A percentile compares a stretch with the other conserved stretches of the same genome.
These are phyloP conservation scores for Citrus glauca DNA, from an alignment of 345 rosid species.

Conservation along the genomic window DNA sequence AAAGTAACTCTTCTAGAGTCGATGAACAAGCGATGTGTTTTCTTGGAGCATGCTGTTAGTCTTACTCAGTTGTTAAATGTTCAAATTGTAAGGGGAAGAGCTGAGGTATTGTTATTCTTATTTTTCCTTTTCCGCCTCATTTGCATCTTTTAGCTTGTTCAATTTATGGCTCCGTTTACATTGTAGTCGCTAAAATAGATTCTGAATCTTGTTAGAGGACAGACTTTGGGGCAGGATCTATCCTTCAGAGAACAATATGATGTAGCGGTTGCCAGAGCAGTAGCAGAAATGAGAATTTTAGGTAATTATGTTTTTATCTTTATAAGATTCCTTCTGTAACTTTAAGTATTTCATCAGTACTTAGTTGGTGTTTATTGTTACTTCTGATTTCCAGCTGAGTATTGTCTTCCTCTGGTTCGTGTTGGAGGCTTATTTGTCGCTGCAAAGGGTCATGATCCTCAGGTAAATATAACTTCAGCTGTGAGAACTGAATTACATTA, in stretches of 20 bases:
- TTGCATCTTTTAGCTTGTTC: background rate
- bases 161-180: background rate
- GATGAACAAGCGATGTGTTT: constrained; percentile 75
- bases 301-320: constrained; percentile 35
- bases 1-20: constrained; percentile 85
- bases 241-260: constrained; percentile 77
- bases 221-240: constrained; percentile 64
- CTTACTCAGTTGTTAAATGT: constrained; percentile 67
- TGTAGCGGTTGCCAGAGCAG: constrained; percentile 94
- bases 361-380: constrained; percentile 8
- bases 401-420: constrained; percentile 90
- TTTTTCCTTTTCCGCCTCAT: background rate
- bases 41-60: constrained; percentile 75
- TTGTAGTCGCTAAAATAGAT: constrained; percentile 6
- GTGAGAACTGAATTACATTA: background rate
- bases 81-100: constrained; percentile 74
- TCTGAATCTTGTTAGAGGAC: constrained; percentile 37
- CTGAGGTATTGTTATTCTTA: constrained; percentile 52
- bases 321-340: background rate
- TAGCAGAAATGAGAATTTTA: constrained; percentile 89
- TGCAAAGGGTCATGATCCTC: constrained; percentile 94
- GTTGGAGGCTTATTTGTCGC: constrained; percentile 93
- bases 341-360: constrained; percentile 11
- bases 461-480: constrained; percentile 32
- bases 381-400: constrained; percentile 62